Base-by-base conservation (phyloP, 1,139 yeast genomes). In the Sugiyamaella sp. region DNA sequence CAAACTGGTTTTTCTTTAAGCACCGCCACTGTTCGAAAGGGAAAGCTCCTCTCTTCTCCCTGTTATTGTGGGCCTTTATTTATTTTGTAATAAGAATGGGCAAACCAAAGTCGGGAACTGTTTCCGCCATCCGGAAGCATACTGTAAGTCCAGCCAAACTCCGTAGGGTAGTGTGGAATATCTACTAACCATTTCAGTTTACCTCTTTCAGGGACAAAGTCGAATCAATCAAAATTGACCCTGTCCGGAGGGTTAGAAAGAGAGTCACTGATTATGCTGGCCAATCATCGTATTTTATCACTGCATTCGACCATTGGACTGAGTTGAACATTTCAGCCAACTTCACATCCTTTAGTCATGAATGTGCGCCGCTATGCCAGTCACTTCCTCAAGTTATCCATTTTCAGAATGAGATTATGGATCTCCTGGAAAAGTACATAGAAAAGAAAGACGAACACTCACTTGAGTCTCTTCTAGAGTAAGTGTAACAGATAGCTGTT, bases 141-240 rank as follows among this genome's bases (percentile, higher is more conserved):
- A 60, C 52, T 39, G 63, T 60, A 55, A 27, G 63, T 50, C n/a
- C 21, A 32, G 19, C 12, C n/a, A 4, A 19, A 24, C 4, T 12
- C 14, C 8, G 22, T 33, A 27, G 3, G 24, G 16, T 32, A 22
- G 27, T 17, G 16, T 21, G 33, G 2, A 20, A 2, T 4, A 33
- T 40, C 1, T 39, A 17, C 46, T 48, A 48, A 48, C 47, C 12
- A 9, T 8, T 25, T 19, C 16, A 67, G 71, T 89, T 80, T 66
- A 75, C 81, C 35, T 87, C 96, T 2, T 90, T 90, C 67, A 80
- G 84, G 59, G 96, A 91, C 61, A 80, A 95, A 56, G 82, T 91
- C 16, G 97, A 93, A 60, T 75, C 86, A 24, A 81, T 93, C 58
- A 85, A 85, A 66, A 90, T 93, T 57, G 97, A 90, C 66, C 97